Evolutionary conservation across 345 rosid species (phyloP).

Genomic region (Eutrema japonicum): DNA sequence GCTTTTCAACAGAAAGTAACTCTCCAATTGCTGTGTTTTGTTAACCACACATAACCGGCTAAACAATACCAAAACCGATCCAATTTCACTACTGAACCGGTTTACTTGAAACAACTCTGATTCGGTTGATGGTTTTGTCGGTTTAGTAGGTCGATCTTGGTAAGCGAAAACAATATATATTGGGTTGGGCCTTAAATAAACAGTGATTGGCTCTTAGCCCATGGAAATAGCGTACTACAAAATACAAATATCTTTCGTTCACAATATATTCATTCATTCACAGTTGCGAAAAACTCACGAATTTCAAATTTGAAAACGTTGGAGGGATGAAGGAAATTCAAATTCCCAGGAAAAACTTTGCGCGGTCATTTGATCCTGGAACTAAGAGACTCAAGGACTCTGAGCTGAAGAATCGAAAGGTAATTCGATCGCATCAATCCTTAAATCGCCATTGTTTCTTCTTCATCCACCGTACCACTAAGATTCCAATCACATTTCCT

Average conservation of each 20-base stretch:
- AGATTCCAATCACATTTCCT: conserved; percentile 17
- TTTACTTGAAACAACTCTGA: neutral
- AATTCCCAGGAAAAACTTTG: conserved; percentile 39
- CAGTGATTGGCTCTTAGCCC: conserved; percentile 22
- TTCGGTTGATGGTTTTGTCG: neutral
- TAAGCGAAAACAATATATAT: neutral
- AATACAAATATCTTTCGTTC: conserved; percentile 15
- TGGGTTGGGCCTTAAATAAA: conserved; percentile 35
- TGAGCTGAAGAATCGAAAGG: conserved; percentile 43
- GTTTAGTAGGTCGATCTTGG: neutral
- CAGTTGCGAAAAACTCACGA: conserved; percentile 3
- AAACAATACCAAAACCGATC: conserved; percentile 12
- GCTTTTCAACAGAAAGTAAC: neutral
- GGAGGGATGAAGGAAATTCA: conserved; percentile 45
- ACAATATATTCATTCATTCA: neutral
- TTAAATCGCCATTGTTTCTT: conserved; percentile 26
- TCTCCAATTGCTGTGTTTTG: conserved; percentile 1
- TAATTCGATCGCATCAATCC: conserved; percentile 1
- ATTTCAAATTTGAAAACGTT: conserved; percentile 8
- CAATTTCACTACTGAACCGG: conserved; percentile 17
- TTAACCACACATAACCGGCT: conserved; percentile 19
- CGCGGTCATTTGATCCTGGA: conserved; percentile 40
- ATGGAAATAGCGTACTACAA: conserved; percentile 12
- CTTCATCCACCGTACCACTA: neutral
- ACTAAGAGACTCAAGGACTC: conserved; percentile 34